Percentiles rank a stretch among this genome's conserved stretches.
Conservation (phyloP, 192 early-diverging fungal species). For the Backusella macrospora region DNA sequence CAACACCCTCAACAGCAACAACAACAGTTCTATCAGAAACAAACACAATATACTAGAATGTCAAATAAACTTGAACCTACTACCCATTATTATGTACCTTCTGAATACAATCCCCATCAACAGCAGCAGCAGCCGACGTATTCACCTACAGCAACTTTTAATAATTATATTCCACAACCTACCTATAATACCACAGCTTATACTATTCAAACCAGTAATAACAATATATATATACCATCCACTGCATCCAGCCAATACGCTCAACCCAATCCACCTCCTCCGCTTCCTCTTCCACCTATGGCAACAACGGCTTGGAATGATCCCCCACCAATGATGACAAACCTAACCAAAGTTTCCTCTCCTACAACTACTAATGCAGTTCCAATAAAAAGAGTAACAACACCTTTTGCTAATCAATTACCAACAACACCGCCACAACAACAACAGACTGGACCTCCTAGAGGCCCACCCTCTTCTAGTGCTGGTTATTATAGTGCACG, state of each 20-base stretch:
- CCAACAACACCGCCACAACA: neutral
- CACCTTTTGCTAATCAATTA: neutral
- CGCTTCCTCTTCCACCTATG: neutral
- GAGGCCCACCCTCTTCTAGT: constrained; percentile 10
- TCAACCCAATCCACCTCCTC: too few species aligned
- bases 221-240: too few species aligned
- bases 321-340: neutral
- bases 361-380: neutral
- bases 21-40: neutral
- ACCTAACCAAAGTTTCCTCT: neutral
- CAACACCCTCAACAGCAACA: neutral
- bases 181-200: neutral
- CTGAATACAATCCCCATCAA: neutral
- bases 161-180: constrained; percentile 1
- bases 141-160: neutral
- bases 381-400: neutral
- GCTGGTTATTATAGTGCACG: constrained; percentile 12
- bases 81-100: neutral
- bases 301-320: neutral
- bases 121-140: neutral
- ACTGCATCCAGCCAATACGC: too few species aligned
- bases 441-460: constrained; percentile 47
- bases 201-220: neutral
- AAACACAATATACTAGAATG: neutral
- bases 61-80: neutral